Conservation (phyloP, 2,329 filamentous ascomycete species). For the Botryotinia calthae region DNA sequence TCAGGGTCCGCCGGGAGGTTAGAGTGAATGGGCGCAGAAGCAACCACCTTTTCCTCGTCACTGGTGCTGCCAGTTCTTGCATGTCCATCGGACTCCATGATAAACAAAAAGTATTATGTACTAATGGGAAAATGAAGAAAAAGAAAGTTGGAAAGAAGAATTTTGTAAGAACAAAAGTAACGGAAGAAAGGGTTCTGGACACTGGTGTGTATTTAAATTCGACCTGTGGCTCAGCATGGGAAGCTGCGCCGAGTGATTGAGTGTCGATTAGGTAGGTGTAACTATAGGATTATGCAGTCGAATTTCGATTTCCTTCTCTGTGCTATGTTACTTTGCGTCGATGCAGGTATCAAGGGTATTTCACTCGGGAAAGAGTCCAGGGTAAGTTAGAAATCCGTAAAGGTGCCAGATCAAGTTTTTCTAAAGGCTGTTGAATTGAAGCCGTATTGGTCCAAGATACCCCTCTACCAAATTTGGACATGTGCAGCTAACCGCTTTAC, state of each 20-base stretch:
- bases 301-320: constrained; percentile 5
- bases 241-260: constrained; percentile 1
- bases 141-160: background rate
- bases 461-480: background rate
- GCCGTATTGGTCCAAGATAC: background rate
- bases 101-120: background rate
- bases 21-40: background rate
- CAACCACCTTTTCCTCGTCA: constrained; percentile 19
- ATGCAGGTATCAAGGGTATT: constrained; percentile 14
- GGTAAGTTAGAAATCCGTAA: constrained; percentile 1
- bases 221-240: background rate
- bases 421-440: background rate
- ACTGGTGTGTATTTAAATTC: background rate
- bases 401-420: background rate
- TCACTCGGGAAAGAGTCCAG: background rate
- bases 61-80: constrained; percentile 9
- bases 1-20: constrained; percentile 52
- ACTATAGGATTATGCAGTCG: background rate
- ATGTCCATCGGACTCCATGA: constrained; percentile 14
- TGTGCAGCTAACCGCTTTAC: background rate
- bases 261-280: background rate
- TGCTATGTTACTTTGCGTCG: constrained; percentile 15
- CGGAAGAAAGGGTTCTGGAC: background rate
- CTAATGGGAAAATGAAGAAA: background rate
- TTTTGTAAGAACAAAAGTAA: background rate